Evolutionary conservation across 1,284 basidiomycete species (phyloP).

Genomic region (Malassezia sp.): DNA sequence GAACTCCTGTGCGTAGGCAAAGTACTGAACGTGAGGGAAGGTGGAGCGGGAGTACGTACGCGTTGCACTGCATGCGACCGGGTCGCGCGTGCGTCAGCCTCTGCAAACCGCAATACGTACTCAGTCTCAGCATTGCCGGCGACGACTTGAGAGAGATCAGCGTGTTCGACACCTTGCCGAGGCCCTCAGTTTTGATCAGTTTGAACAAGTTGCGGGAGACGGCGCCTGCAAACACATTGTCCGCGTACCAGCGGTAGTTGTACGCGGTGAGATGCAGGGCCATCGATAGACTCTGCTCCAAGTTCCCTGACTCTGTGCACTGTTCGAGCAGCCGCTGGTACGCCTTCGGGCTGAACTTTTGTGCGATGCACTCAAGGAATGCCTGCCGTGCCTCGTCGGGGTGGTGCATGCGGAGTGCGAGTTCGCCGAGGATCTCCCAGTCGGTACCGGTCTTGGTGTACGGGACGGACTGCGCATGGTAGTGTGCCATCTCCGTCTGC

Average conservation of each 20-base stretch:
- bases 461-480: constrained; percentile 90
- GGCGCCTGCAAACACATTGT: constrained; percentile 68
- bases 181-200: constrained; percentile 82
- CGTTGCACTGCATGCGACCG: too few relatives aligned
- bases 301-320: constrained; percentile 85
- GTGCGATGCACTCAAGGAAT: constrained; percentile 82
- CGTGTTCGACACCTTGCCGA: constrained; percentile 86
- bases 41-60: not conserved
- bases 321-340: constrained; percentile 84
- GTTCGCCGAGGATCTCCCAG: constrained; percentile 96
- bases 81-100: too few relatives aligned
- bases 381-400: constrained; percentile 97
- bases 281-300: constrained; percentile 76
- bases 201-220: constrained; percentile 84
- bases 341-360: constrained; percentile 77
- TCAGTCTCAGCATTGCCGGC: constrained; percentile 25
- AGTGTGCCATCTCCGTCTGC: constrained; percentile 96
- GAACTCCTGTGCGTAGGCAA: constrained; percentile 23
- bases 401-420: constrained; percentile 81
- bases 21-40: constrained; percentile 2
- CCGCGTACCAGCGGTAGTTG: constrained; percentile 56
- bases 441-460: constrained; percentile 92
- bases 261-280: constrained; percentile 86
- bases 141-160: constrained; percentile 65
- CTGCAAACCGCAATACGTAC: not conserved